Conservation (phyloP, 2,329 filamentous ascomycete species). For the Xylariaceae sp. region DNA sequence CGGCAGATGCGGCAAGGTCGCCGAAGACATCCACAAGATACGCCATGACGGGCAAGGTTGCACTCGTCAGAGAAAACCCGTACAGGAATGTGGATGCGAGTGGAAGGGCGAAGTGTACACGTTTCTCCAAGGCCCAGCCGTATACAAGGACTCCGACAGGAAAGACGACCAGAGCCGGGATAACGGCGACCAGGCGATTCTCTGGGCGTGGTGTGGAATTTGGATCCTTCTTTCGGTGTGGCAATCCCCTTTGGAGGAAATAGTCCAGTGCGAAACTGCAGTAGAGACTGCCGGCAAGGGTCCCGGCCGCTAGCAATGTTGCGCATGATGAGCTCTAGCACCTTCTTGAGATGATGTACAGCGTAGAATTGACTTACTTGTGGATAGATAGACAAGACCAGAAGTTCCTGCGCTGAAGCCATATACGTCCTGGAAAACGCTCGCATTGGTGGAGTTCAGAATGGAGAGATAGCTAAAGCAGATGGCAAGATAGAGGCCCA, state of each 20-base stretch:
- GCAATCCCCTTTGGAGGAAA: not conserved
- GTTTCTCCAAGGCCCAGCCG: slow-evolving; percentile 2
- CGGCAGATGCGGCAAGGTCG: slow-evolving; percentile 2
- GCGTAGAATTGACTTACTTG: not conserved
- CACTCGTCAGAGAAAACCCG: slow-evolving; percentile 1
- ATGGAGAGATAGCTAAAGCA: slow-evolving; percentile 2
- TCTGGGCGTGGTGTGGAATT: not conserved
- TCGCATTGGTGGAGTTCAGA: slow-evolving; percentile 2
- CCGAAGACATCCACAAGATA: slow-evolving; percentile 6
- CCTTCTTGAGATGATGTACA: no score
- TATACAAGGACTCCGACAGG: slow-evolving; percentile 2
- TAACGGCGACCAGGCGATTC: slow-evolving; percentile 1
- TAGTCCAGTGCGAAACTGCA: slow-evolving; percentile 5
- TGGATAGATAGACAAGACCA: slow-evolving; percentile 3
- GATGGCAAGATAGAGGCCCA: slow-evolving; percentile 4
- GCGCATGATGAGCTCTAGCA: not conserved
- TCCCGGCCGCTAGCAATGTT: slow-evolving; percentile 1
- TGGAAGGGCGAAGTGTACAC: slow-evolving; percentile 3
- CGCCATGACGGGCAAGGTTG: slow-evolving; percentile 2
- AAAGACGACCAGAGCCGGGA: slow-evolving; percentile 1
- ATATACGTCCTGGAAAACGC: slow-evolving; percentile 4
- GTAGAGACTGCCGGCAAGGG: not conserved
- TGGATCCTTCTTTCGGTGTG: not conserved
- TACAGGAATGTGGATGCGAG: slow-evolving; percentile 1
- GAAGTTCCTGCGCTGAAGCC: slow-evolving; percentile 2